Evolutionary conservation across 768 basidiomycete genomes (phyloP).

Genomic region (Hypholoma fasciculare): DNA sequence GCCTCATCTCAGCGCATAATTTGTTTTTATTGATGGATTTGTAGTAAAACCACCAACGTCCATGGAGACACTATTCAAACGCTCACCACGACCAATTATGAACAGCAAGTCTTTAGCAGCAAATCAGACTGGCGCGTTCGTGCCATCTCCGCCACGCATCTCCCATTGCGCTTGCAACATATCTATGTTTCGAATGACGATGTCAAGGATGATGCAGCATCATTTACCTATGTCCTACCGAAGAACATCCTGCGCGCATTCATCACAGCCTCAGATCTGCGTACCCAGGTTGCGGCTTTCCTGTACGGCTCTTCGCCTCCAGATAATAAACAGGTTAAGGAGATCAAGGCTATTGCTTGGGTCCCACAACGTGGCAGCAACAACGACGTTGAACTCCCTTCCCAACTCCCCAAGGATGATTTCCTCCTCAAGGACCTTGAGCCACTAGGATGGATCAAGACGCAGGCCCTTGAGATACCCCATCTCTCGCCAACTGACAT

Average conservation of each 20-base stretch:
- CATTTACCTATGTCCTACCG: constrained; percentile 93
- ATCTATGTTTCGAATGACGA: constrained; percentile 99
- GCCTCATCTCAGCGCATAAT: too few species aligned
- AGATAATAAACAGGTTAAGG: constrained; percentile 98
- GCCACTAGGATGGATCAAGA: constrained; percentile 96
- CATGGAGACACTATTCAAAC: constrained; percentile 97
- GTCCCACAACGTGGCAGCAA: constrained; percentile 97
- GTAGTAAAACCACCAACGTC: constrained; percentile 91
- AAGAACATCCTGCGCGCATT: constrained; percentile 97
- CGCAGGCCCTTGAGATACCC: constrained; percentile 88
- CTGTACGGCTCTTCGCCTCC: constrained; percentile 91
- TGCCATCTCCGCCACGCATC: constrained; percentile 95
- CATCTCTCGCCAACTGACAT: constrained; percentile 94
- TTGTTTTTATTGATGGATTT: constrained; percentile 5
- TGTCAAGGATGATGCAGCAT: constrained; percentile 95
- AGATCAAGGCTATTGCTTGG: constrained; percentile 97
- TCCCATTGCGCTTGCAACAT: constrained; percentile 94
- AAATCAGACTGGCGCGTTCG: constrained; percentile 99
- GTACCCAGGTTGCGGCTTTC: constrained; percentile 94
- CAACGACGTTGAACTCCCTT: constrained; percentile 89
- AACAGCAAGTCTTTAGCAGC: constrained; percentile 97
- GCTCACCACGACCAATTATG: constrained; percentile 96
- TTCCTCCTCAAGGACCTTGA: constrained; percentile 94
- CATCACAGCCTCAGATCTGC: constrained; percentile 89
- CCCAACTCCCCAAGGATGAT: constrained; percentile 90